A percentile compares a stretch with the other conserved stretches of the same genome.
phyloP scores from a whole-genome alignment of 129 eudicot species.

The Chrysanthemum seticuspe region DNA sequence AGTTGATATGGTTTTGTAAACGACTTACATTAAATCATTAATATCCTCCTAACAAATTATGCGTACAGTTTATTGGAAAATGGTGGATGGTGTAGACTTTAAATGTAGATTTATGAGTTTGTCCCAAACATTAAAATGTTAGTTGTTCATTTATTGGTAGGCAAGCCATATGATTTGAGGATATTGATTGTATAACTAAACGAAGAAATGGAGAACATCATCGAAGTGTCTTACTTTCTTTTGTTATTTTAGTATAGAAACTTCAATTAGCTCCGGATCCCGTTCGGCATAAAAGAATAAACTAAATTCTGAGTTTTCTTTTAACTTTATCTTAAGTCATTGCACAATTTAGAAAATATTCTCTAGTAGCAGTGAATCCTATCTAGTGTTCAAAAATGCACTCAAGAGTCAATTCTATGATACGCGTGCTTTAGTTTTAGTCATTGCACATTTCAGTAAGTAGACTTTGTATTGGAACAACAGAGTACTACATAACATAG shows the following conservation, averaged over 20 bases:
- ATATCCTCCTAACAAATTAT: not conserved
- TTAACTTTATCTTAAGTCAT: constrained; percentile 7
- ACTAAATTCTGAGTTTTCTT: not conserved
- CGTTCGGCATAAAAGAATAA: not conserved
- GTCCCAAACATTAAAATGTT: not conserved
- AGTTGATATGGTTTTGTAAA: constrained; percentile 1
- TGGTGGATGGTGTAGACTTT: constrained; percentile 10
- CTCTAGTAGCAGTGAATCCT: not conserved
- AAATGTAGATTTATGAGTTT: not conserved
- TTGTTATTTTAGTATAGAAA: constrained; percentile 4
- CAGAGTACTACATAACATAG: not conserved
- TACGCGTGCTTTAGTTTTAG: not conserved
- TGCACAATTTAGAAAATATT: not conserved
- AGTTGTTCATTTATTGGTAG: constrained; percentile 1
- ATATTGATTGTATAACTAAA: not conserved
- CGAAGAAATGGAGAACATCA: not conserved
- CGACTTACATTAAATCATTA: not conserved
- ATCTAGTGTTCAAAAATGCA: constrained; percentile 1
- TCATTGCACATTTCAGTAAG: constrained; percentile 6
- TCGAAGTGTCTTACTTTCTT: not conserved
- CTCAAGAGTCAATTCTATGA: not conserved
- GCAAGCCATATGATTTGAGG: constrained; percentile 12
- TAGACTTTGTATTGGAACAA: constrained; percentile 9
- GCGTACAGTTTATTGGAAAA: not conserved
- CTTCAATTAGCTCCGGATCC: constrained; percentile 10